Evolutionary conservation across 2,329 filamentous ascomycete genomes (phyloP).

Genomic region (Penicillium polonicum): DNA sequence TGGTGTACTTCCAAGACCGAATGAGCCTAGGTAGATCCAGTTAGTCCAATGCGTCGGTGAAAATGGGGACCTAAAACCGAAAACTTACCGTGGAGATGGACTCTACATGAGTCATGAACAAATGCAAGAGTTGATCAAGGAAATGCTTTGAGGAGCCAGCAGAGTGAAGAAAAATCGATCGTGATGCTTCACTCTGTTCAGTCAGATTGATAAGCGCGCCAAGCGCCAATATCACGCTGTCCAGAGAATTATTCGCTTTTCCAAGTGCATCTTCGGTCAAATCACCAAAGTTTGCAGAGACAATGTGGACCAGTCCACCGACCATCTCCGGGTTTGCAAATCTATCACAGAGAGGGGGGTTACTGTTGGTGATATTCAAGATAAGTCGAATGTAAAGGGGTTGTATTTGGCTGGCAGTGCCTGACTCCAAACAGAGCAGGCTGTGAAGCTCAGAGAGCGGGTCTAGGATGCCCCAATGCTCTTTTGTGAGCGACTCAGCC

Average conservation of each 20-base stretch:
- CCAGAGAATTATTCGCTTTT: slow-evolving; percentile 59
- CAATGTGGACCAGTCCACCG: slow-evolving; percentile 36
- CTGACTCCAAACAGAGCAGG: slow-evolving; percentile 35
- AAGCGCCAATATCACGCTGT: slow-evolving; percentile 73
- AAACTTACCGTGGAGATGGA: slow-evolving; percentile 65
- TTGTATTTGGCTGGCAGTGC: slow-evolving; percentile 28
- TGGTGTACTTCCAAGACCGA: slow-evolving; percentile 68
- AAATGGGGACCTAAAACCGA: not conserved
- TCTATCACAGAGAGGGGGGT: slow-evolving; percentile 63
- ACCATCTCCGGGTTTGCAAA: slow-evolving; percentile 55
- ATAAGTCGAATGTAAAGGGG: slow-evolving; percentile 64
- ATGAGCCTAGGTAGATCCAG: slow-evolving; percentile 43
- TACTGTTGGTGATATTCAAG: slow-evolving; percentile 84
- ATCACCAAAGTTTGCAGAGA: slow-evolving; percentile 34
- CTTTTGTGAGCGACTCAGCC: slow-evolving; percentile 26
- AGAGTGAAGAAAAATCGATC: slow-evolving; percentile 49
- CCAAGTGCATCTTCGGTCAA: slow-evolving; percentile 29
- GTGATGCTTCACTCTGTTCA: slow-evolving; percentile 68
- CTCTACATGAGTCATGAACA: slow-evolving; percentile 68
- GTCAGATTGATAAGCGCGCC: slow-evolving; percentile 85
- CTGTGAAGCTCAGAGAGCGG: slow-evolving; percentile 38
- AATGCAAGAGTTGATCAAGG: slow-evolving; percentile 59
- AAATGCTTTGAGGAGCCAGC: slow-evolving; percentile 42
- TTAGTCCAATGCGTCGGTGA: slow-evolving; percentile 10
- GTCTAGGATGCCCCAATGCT: slow-evolving; percentile 29